Evolutionary conservation across 768 basidiomycete genomes (phyloP), one percentile per base, ranked within the genome.

Genomic region (Suillus decipiens): DNA sequence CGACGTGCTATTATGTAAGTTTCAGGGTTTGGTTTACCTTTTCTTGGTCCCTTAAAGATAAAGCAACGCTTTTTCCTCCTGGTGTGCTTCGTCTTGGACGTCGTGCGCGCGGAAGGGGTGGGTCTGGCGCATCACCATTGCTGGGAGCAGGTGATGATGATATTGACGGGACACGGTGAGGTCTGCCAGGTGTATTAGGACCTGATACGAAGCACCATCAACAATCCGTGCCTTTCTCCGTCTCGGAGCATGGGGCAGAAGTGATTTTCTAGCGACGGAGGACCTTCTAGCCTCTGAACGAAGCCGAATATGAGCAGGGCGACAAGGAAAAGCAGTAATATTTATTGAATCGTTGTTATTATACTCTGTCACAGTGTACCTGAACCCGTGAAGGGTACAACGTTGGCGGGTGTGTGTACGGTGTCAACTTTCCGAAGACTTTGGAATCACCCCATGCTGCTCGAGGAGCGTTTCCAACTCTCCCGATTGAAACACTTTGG

Each of bases 31-130:
- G 41, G 72, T 81, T 59, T 68, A 93, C 96, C 84, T 98, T 96
- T 78, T 99, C 96, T 75, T 99, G 96, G 73, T 98, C 96, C 8
- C 95, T 85, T 15, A 99, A 81, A 0, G 96, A 96, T 67, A 97
- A 83, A 17, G 86, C 77, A 33, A 70, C 77, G 12, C 73, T 73
- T 37, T 76, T 81, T 22, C 71, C 69, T 14, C 68, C 61, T 9
- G 68, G 68, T 19, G 66, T 62, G 22, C 61, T 69, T n/a, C 60
- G 70, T 63, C 76, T 68, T n/a, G 70, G 69, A 33, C 82, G 81
- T 70, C 84, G 85, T 24, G 79, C 75, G 17, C 83, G 80, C 8
- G 79, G 76, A 39, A 77, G 70, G n/a, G 85, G 85, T 7, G 85
- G 85, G 48, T 84, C 85, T 12, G 76, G 79, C 15, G 74, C 79